Evolutionary conservation across 768 basidiomycete genomes (phyloP), one percentile per base, ranked within the genome.

Genomic region (Tulasnella sp.): DNA sequence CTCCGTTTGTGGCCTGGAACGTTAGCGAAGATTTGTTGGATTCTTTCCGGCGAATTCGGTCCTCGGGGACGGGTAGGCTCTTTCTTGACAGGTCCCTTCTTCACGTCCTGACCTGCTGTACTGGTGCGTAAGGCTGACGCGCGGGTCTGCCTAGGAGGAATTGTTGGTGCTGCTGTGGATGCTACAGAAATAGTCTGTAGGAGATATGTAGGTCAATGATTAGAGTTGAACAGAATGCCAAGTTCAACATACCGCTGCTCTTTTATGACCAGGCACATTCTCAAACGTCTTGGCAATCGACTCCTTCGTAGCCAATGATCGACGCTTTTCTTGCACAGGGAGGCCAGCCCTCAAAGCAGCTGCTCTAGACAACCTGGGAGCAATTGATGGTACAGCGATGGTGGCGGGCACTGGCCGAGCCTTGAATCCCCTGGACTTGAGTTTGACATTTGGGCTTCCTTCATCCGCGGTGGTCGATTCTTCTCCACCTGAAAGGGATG

Each of bases 341-440:
- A 55, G 5, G 5, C 58, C 58, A 12, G 57, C 51, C 5, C 58
- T 35, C 28, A 59, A 54, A 12, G 58, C 55, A 6, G 58, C 54
- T 1, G 58, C 58, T 7, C 55, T 49, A 16, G 58, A 48, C 27
- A 43, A 46, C 10, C 58, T 48, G 4, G 58, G 57, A 29, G 40
- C 40, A 25, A 56, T 53, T 42, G 58, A 53, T 1, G 58, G 58
- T 3, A 42, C 27, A 3, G 61, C 64, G 58, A 72, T 74, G 0
- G 83, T 79, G 6, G 71, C 61, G 1, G 87, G 86, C 0, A 88
- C 61, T 1, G 73, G 61, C 19, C 86, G 78, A 2, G 86, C 87
- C 42, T 71, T 74, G 69, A 88, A 88, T 25, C 48, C 48, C 25
- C 28, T 44, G 8, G 48, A 8, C 34, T 42, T 49, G 39, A 39